Base-by-base conservation (phyloP, 768 basidiomycete species). In the Pleurotus salmoneostramineus region DNA sequence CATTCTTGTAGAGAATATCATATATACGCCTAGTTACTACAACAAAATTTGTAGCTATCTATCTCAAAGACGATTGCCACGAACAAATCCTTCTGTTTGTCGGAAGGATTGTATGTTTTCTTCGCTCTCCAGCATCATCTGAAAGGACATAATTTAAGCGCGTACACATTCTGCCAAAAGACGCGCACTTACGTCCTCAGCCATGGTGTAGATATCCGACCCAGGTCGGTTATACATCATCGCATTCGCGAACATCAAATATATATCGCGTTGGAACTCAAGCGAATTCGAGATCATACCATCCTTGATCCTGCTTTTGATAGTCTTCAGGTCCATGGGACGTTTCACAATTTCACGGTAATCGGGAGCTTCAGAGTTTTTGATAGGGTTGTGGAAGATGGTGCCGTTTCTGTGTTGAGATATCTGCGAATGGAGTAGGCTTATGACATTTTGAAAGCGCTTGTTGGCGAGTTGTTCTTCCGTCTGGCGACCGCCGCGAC, bases 281-380 rank as follows among this genome's bases (percentile, higher is more conserved):
- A 88, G 78, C 1, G 92, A 90, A 62, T 83, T 93, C 3, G 81
- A 75, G 48, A 97, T 93, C 2, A 82, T 61, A 0, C 93, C 93
- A 64, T 95, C 93, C 64, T 89, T 91, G 58, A 96, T 85, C 61
- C 81, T 83, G n/a, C 76, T 76, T 69, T 93, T 93, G 68, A 98
- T 91, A 0, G 91, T 95, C 71, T 95, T 96, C 56, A 98, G 80
- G 69, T 98, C 95, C 84, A 95, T 95, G 2, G 96, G 93, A n/a
- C 89, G 83, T 65, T 91, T 93, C 58, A 98, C 91, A 58, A 96
- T 91, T 50, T 94, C 90, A 58, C 86, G 85, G 68, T 98, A 98
- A 66, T 93, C 93, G 0, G 94, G 87, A 5, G 95, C 95, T 62
- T 96, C 94, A 17, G 84, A 83, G 58, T 82, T 81, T 67, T 89